Conservation (phyloP, 192 early-diverging fungal genomes). For the Coemansia sp. region DNA sequence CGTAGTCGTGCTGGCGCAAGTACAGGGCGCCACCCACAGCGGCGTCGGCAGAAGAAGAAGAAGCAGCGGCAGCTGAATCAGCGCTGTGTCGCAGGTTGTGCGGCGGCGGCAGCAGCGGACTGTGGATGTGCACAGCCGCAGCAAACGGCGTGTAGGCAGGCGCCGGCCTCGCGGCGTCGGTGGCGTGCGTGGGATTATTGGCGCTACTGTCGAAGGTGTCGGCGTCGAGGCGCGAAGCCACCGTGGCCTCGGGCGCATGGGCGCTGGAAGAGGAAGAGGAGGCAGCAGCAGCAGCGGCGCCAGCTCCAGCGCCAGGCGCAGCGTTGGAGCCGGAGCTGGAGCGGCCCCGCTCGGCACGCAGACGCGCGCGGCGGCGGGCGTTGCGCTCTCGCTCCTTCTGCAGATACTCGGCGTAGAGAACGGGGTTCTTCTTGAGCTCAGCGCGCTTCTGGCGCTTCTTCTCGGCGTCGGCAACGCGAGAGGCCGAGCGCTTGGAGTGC, state of each 20-base stretch:
- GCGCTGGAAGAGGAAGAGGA: background rate
- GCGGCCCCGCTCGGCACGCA: conserved; percentile 51
- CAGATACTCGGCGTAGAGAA: conserved; percentile 51
- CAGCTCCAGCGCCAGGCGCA: conserved; percentile 2
- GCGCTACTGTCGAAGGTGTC: conserved; percentile 31
- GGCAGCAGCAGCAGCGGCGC: background rate
- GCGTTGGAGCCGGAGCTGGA: conserved; percentile 34
- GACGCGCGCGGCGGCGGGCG: conserved; percentile 48
- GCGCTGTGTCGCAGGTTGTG: conserved; percentile 35
- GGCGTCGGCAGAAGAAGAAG: conserved; percentile 1
- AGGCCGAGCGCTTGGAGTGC: conserved; percentile 48
- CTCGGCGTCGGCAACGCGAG: conserved; percentile 52
- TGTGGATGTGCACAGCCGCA: conserved; percentile 30
- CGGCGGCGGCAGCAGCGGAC: conserved; percentile 30
- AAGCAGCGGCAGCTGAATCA: background rate
- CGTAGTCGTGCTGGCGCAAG: background rate
- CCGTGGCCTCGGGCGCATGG: background rate
- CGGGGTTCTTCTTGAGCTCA: conserved; percentile 53
- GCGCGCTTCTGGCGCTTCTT: conserved; percentile 58
- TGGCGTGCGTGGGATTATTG: conserved; percentile 31
- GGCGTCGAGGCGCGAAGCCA: conserved; percentile 12
- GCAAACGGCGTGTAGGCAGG: conserved; percentile 35
- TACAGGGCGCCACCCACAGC: background rate
- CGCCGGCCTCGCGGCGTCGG: conserved; percentile 17
- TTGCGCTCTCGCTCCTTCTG: conserved; percentile 57